Evolutionary conservation across 164 flowering plant genomes (phyloP).

Genomic region (Magnolia officinalis): DNA sequence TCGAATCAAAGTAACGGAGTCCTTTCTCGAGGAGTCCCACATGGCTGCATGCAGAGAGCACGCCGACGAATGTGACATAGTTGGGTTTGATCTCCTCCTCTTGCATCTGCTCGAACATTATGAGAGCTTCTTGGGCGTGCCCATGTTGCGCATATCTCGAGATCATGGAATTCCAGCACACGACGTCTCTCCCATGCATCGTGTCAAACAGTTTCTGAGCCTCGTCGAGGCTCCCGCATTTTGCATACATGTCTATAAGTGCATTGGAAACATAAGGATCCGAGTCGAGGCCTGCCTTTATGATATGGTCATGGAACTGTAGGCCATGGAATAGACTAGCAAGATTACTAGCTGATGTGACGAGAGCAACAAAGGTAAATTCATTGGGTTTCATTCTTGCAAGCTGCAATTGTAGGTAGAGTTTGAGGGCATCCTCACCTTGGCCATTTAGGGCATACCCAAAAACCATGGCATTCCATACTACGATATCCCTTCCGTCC

Average conservation of each 20-base stretch:
- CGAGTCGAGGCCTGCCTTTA: conserved; percentile 41
- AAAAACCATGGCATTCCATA: conserved; percentile 74
- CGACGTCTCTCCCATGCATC: conserved; percentile 36
- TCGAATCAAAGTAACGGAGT: conserved; percentile 40
- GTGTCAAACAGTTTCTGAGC: conserved; percentile 44
- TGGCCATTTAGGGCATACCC: conserved; percentile 54
- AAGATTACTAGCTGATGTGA: conserved; percentile 57
- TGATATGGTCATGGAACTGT: conserved; percentile 51
- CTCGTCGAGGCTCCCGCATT: conserved; percentile 63
- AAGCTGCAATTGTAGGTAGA: conserved; percentile 37
- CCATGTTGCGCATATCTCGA: conserved; percentile 67
- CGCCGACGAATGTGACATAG: conserved; percentile 60
- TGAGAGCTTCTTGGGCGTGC: conserved; percentile 49
- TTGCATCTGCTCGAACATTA: conserved; percentile 42
- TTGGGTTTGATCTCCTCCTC: conserved; percentile 49
- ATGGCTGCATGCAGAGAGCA: conserved; percentile 71
- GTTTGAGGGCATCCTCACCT: conserved; percentile 56
- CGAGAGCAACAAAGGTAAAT: conserved; percentile 56
- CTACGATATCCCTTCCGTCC: conserved; percentile 56
- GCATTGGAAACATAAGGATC: conserved; percentile 58
- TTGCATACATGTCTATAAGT: conserved; percentile 71
- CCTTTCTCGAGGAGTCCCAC: conserved; percentile 63
- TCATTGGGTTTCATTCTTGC: conserved; percentile 45
- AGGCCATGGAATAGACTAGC: conserved; percentile 53
- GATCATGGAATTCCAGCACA: conserved; percentile 73